Conservation (phyloP, 2,329 filamentous ascomycete species). For the Sporothrix dimorphospora region DNA sequence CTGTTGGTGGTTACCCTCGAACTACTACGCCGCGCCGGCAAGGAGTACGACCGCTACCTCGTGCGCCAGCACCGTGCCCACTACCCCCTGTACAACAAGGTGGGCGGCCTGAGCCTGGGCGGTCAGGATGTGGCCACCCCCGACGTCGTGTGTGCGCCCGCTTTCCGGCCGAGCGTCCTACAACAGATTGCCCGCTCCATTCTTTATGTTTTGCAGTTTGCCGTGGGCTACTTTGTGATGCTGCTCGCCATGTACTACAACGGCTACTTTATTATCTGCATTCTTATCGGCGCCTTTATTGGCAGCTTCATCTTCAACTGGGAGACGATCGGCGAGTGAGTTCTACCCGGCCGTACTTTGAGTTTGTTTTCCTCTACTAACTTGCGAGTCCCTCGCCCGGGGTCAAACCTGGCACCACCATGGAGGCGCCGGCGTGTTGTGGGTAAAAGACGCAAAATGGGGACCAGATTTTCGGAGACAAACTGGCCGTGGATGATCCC, state of each 20-base stretch:
- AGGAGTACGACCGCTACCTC: constrained; percentile 73
- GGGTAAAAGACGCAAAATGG: background rate
- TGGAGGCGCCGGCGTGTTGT: constrained; percentile 8
- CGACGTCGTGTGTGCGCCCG: background rate
- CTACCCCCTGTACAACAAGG: constrained; percentile 15
- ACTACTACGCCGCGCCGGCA: constrained; percentile 67
- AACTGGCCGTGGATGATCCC: background rate
- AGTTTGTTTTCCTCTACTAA: background rate
- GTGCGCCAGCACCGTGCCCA: constrained; percentile 52
- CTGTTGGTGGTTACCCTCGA: constrained; percentile 75
- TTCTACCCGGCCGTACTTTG: background rate
- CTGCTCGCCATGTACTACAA: constrained; percentile 66
- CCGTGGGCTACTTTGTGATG: constrained; percentile 80
- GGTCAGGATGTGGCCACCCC: too few species aligned
- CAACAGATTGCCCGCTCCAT: constrained; percentile 70
- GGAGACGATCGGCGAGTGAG: constrained; percentile 53
- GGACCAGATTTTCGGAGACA: background rate
- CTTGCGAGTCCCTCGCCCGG: background rate
- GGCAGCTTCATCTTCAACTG: constrained; percentile 76
- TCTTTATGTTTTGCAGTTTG: constrained; percentile 72
- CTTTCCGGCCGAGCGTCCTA: constrained; percentile 59
- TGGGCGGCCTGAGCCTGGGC: background rate
- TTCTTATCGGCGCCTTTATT: constrained; percentile 74
- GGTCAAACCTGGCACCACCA: background rate
- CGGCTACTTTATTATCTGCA: constrained; percentile 78